phyloP scores from a whole-genome alignment of 495 filamentous ascomycete species.

The Aspergillus nanangensis region DNA sequence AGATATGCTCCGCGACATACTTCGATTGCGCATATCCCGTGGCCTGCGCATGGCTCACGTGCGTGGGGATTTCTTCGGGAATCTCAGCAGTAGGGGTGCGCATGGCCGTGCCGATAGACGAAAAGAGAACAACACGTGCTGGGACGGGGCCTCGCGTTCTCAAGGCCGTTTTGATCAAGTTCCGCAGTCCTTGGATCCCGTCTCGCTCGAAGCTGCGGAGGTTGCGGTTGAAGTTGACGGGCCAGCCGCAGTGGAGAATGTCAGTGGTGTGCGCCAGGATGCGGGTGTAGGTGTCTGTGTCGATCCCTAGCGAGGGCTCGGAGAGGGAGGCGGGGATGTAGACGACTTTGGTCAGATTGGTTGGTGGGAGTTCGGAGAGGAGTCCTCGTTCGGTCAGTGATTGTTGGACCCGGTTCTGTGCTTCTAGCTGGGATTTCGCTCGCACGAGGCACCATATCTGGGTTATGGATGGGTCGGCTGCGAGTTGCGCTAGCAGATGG shows the following conservation, averaged over 20 bases:
- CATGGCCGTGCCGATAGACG: not conserved
- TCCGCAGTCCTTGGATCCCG: not conserved
- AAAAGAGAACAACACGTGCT: not conserved
- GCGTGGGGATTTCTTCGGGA: not conserved
- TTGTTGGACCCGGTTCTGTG: not conserved
- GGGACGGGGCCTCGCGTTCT: not conserved
- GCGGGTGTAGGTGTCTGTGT: not conserved
- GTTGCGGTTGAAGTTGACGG: not conserved
- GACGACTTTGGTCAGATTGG: not conserved
- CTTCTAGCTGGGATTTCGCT: not conserved
- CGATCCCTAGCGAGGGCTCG: not conserved
- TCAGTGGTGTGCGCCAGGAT: not conserved
- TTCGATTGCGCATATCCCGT: not conserved
- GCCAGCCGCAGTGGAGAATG: not conserved
- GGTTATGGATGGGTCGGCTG: not conserved
- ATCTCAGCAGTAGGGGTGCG: not conserved
- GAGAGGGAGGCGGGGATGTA: not conserved
- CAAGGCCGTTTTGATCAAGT: not conserved
- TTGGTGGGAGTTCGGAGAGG: not conserved
- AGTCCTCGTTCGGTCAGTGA: not conserved
- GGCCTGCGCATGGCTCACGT: not conserved
- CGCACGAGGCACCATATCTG: not conserved
- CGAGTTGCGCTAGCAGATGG: not conserved
- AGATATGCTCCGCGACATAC: not conserved
- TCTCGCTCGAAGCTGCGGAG: not conserved